Conservation (phyloP, 768 basidiomycete species). For the Hypholoma sublateritium region DNA sequence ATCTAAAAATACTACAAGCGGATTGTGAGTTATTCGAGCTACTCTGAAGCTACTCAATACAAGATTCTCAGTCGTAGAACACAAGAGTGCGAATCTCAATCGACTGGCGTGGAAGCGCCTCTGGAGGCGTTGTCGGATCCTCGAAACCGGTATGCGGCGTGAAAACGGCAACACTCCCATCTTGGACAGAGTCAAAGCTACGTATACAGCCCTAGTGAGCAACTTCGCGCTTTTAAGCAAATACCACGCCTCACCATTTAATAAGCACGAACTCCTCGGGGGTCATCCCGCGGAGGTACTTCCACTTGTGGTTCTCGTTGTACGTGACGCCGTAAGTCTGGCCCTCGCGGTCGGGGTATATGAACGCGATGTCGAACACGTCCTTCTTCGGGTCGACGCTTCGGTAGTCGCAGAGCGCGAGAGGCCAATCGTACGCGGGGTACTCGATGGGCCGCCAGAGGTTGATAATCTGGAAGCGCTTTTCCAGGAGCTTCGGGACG, state of each 20-base stretch:
- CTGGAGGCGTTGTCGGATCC: conserved; percentile 51
- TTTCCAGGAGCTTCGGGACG: too few species aligned
- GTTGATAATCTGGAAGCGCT: conserved; percentile 54
- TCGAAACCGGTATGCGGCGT: conserved; percentile 63
- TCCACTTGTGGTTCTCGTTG: too few species aligned
- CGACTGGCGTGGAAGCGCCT: conserved; percentile 49
- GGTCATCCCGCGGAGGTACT: too few species aligned
- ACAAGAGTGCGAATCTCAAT: conserved; percentile 43
- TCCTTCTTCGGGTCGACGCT: conserved; percentile 13
- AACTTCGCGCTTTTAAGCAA: too few species aligned
- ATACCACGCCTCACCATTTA: too few species aligned
- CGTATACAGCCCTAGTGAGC: too few species aligned
- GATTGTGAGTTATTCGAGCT: too few species aligned
- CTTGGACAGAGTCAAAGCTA: conserved; percentile 30
- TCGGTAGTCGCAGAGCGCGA: conserved; percentile 51
- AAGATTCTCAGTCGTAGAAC: conserved; percentile 18
- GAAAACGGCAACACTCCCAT: conserved; percentile 48
- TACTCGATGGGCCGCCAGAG: conserved; percentile 57
- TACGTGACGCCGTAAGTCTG: too few species aligned
- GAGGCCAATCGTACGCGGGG: conserved; percentile 49
- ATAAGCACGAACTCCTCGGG: too few species aligned
- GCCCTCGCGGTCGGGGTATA: too few species aligned
- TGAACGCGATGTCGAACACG: too few species aligned
- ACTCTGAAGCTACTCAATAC: conserved; percentile 9
- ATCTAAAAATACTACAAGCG: neutral